Evolutionary conservation across 1,284 basidiomycete genomes (phyloP).

Genomic region (Puccinia hordei): DNA sequence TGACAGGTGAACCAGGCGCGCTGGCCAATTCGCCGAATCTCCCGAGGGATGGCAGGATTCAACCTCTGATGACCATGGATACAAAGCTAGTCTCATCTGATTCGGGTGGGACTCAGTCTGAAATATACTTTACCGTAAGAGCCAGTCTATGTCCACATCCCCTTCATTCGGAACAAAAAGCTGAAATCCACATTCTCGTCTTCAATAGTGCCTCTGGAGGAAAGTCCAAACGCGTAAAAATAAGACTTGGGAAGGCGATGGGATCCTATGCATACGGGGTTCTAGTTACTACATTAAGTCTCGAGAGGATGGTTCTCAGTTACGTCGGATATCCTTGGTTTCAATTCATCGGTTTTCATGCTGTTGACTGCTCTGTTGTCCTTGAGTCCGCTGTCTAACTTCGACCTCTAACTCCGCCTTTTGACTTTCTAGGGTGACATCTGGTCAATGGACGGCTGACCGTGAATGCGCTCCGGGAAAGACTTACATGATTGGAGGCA

Average conservation of each 20-base stretch:
- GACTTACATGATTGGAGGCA: constrained; percentile 54
- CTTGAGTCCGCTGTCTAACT: neutral
- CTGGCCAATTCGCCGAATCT: too few relatives aligned
- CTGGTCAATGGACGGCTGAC: constrained; percentile 46
- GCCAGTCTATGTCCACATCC: neutral
- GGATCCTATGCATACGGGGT: constrained; percentile 54
- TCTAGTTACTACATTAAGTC: constrained; percentile 33
- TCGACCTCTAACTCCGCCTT: neutral
- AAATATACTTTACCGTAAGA: constrained; percentile 32
- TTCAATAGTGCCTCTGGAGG: constrained; percentile 62
- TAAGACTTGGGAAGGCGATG: constrained; percentile 78
- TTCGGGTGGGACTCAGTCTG: constrained; percentile 25
- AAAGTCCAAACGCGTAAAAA: constrained; percentile 77
- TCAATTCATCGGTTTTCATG: neutral
- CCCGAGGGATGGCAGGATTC: too few relatives aligned
- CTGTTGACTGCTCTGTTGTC: neutral
- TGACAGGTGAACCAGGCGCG: too few relatives aligned
- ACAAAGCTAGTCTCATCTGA: neutral
- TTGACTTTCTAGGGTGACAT: constrained; percentile 27
- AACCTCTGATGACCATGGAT: neutral
- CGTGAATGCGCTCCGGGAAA: constrained; percentile 54
- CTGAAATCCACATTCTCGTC: neutral
- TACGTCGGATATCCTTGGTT: neutral
- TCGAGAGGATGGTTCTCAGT: constrained; percentile 39
- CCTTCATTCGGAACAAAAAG: neutral